Percentiles rank a stretch among this genome's conserved stretches.
Conservation (phyloP, 176 grass and related monocot genomes). For the Echinochloa phyllopogon region DNA sequence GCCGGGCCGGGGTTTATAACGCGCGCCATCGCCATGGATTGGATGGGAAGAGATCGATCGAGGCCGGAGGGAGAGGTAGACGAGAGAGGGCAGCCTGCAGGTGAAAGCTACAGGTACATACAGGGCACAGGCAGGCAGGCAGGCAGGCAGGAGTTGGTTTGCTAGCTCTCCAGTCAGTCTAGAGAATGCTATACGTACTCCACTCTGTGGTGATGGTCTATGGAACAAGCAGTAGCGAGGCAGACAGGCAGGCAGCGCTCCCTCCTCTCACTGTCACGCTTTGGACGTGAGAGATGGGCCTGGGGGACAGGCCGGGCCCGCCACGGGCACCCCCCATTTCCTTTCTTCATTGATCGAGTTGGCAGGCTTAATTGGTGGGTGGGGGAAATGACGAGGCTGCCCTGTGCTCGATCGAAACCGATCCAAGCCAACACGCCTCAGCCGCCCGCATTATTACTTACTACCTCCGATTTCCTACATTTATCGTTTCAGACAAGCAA, state of each 20-base stretch:
- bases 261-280: conserved; percentile 20
- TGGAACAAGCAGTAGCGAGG: no score
- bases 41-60: neutral
- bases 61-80: neutral
- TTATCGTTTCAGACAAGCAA: no score
- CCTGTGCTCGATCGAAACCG: neutral
- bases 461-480: no score
- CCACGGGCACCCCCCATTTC: neutral
- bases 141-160: conserved; percentile 12
- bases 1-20: neutral
- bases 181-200: no score
- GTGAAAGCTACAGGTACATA: neutral
- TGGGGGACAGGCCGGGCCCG: conserved; percentile 39
- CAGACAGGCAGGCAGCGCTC: neutral
- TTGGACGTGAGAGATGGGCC: conserved; percentile 43
- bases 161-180: no score
- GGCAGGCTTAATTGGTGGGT: no score
- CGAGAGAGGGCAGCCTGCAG: neutral
- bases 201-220: no score
- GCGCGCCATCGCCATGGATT: neutral
- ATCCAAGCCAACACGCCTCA: neutral
- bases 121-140: neutral
- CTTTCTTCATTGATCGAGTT: no score
- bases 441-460: no score
- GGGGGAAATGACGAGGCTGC: conserved; percentile 15